These are phyloP conservation scores for Pichia sp. DNA, from an alignment of 1,139 yeast genomes.

Conservation along the genomic window DNA sequence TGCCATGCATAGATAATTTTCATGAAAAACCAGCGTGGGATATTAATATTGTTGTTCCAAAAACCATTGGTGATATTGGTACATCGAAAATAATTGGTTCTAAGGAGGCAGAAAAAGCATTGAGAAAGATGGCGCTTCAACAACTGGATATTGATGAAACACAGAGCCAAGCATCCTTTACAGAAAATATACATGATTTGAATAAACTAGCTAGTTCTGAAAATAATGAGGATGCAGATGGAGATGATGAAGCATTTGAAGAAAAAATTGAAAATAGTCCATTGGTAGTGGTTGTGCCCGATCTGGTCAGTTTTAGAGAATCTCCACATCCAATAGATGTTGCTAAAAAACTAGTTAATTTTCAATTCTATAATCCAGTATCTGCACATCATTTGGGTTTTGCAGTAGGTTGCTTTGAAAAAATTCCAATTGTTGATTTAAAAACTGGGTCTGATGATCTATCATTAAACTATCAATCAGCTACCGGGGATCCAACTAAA, in stretches of 20 bases:
- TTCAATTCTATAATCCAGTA: constrained; percentile 79
- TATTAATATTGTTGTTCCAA: constrained; percentile 72
- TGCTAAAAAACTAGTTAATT: constrained; percentile 68
- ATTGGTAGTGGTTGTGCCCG: constrained; percentile 72
- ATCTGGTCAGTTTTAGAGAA: constrained; percentile 49
- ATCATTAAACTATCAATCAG: constrained; percentile 25
- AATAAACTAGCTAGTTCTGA: constrained; percentile 11
- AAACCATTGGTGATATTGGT: constrained; percentile 70
- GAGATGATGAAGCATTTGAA: constrained; percentile 33
- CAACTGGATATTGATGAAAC: constrained; percentile 27
- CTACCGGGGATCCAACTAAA: constrained; percentile 16
- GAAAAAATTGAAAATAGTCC: constrained; percentile 33
- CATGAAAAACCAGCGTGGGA: constrained; percentile 95
- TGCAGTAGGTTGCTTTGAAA: constrained; percentile 84
- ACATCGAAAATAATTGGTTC: constrained; percentile 29
- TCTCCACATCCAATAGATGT: constrained; percentile 53
- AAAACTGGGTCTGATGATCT: constrained; percentile 31
- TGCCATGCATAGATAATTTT: constrained; percentile 86
- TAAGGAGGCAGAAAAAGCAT: constrained; percentile 27
- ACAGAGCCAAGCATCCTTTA: too few species aligned
- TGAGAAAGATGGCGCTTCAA: constrained; percentile 28
- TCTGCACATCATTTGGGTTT: constrained; percentile 96
- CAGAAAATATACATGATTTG: not conserved
- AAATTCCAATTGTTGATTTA: constrained; percentile 43
- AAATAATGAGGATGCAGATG: constrained; percentile 11